phyloP scores from a whole-genome alignment of 306 rosid genomes.

The Cucurbita maxima region DNA sequence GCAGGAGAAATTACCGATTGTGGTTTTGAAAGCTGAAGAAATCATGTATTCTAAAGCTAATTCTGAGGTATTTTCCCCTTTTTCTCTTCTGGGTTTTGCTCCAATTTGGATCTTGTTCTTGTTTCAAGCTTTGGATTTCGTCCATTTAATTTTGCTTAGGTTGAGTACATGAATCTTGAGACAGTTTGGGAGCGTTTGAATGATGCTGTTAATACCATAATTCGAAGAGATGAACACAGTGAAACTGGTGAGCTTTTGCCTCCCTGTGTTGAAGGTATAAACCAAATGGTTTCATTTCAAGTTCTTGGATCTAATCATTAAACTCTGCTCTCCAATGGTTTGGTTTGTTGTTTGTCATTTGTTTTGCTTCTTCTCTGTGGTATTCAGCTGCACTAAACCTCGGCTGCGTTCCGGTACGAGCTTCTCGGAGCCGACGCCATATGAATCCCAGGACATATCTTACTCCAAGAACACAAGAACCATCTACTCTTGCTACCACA shows the following conservation, averaged over 20 bases:
- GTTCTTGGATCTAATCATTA: background rate
- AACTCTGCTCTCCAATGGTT: background rate
- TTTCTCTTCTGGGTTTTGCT: conserved; percentile 12
- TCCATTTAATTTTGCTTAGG: conserved; percentile 34
- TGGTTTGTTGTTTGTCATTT: background rate
- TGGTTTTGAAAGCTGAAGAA: conserved; percentile 91
- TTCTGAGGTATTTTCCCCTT: conserved; percentile 54
- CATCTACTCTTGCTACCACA: conserved; percentile 27
- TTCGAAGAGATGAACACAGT: conserved; percentile 69
- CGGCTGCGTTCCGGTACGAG: conserved; percentile 80
- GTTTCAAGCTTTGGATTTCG: background rate
- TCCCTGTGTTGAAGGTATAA: conserved; percentile 95
- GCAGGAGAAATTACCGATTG: conserved; percentile 79
- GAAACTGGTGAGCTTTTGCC: conserved; percentile 90
- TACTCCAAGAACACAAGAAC: conserved; percentile 50
- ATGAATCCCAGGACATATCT: conserved; percentile 79
- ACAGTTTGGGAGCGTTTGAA: conserved; percentile 89
- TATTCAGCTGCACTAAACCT: conserved; percentile 91
- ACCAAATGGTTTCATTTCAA: background rate
- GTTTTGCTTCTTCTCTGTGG: background rate
- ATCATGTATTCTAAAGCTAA: conserved; percentile 97
- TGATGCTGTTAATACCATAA: conserved; percentile 93
- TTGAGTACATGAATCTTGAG: conserved; percentile 60
- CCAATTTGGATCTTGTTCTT: conserved; percentile 8
- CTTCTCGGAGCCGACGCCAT: conserved; percentile 95